Percentiles rank a stretch among this genome's conserved stretches.
Evolutionary conservation across 2,329 filamentous ascomycete species (phyloP).

Genomic region (Ascochyta fabae): DNA sequence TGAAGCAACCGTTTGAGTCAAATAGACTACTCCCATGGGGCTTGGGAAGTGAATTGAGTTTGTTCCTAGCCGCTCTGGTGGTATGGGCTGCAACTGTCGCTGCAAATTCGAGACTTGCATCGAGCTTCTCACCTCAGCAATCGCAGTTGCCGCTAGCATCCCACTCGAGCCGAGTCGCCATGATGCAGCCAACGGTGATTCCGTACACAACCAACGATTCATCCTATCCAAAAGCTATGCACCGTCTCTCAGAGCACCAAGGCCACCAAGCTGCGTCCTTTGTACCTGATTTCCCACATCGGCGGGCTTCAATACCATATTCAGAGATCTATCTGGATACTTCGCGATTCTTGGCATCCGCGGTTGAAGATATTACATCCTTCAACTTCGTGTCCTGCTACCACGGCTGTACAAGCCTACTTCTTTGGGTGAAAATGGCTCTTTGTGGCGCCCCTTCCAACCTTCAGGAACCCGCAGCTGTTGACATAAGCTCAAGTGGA

Average conservation of each 20-base stretch:
- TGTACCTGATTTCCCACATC: slow-evolving; percentile 9
- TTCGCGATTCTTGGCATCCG: slow-evolving; percentile 35
- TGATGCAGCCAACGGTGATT: background rate
- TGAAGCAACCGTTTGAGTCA: slow-evolving; percentile 32
- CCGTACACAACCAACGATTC: too few species aligned
- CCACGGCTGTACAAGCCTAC: slow-evolving; percentile 36
- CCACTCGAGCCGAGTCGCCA: background rate
- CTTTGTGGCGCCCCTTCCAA: slow-evolving; percentile 23
- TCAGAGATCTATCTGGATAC: slow-evolving; percentile 30
- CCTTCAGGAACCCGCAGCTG: slow-evolving; percentile 2
- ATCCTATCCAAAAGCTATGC: too few species aligned
- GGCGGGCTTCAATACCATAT: slow-evolving; percentile 15
- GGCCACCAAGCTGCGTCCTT: slow-evolving; percentile 1
- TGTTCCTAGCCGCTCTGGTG: slow-evolving; percentile 46
- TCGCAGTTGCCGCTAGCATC: background rate
- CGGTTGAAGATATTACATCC: slow-evolving; percentile 24
- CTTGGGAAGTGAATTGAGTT: slow-evolving; percentile 43
- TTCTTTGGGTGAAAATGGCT: slow-evolving; percentile 44
- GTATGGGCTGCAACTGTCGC: slow-evolving; percentile 45
- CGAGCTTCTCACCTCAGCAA: background rate
- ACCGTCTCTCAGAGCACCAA: background rate
- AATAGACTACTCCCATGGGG: slow-evolving; percentile 25
- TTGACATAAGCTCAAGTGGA: slow-evolving; percentile 19
- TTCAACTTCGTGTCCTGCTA: slow-evolving; percentile 34
- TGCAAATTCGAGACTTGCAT: slow-evolving; percentile 25